phyloP scores from a whole-genome alignment of 2,329 filamentous ascomycete species.

The Hypocrella siamensis region DNA sequence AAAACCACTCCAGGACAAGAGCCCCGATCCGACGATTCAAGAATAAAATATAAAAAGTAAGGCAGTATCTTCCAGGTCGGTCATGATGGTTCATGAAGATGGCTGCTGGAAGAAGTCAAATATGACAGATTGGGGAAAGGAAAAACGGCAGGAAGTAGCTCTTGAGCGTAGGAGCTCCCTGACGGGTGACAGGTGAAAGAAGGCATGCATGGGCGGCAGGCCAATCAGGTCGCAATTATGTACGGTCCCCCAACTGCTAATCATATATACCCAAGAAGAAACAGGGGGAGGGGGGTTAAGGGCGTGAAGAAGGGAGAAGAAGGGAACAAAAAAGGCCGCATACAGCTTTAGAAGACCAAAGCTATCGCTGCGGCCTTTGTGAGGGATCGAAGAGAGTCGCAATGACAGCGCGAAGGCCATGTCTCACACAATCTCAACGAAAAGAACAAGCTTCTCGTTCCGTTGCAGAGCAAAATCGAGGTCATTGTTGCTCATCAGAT shows the following conservation, averaged over 20 bases:
- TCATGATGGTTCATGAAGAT: no score
- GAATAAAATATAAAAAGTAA: no score
- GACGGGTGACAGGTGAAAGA: background rate
- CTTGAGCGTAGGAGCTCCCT: no score
- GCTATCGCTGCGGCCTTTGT: no score
- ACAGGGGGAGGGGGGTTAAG: conserved; percentile 6
- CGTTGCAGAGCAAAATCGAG: conserved; percentile 64
- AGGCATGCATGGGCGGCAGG: conserved; percentile 7
- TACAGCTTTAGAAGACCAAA: no score
- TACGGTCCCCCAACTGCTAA: conserved; percentile 13
- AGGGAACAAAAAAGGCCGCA: background rate
- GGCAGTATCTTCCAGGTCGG: no score
- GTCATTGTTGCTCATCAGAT: conserved; percentile 65
- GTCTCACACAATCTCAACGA: conserved; percentile 39
- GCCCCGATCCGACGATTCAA: no score
- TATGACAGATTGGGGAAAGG: no score
- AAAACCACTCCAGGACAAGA: no score
- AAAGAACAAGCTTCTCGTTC: conserved; percentile 77
- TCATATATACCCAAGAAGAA: conserved; percentile 7
- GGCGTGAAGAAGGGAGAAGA: background rate
- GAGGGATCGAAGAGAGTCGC: background rate
- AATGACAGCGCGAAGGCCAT: background rate
- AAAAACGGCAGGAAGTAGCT: no score
- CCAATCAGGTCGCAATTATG: conserved; percentile 9
- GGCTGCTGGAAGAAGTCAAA: no score